A percentile compares a stretch with the other conserved stretches of the same genome.
phyloP scores from a whole-genome alignment of 2,329 filamentous ascomycete genomes.

The Phialophora chinensis region DNA sequence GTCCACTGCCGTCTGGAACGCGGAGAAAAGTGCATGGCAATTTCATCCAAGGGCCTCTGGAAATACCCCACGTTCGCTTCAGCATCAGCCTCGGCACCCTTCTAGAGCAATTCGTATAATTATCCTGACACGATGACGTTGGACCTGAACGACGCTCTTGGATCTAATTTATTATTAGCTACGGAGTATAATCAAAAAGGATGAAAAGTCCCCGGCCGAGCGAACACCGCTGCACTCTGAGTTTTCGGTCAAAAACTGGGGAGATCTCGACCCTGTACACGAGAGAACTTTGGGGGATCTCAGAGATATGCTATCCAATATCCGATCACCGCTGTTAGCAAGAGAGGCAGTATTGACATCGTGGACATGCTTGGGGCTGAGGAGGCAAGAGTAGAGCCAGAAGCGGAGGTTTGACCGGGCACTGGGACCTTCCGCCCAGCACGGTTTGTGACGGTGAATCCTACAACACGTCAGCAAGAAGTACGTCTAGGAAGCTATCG shows the following conservation, averaged over 20 bases:
- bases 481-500: not conserved
- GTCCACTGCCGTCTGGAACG: not conserved
- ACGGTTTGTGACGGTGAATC: constrained; percentile 2
- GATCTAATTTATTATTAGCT: not conserved
- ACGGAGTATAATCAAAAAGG: not conserved
- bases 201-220: too few relatives aligned
- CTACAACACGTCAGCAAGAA: constrained; percentile 1
- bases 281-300: not conserved
- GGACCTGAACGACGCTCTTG: not conserved
- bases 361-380: not conserved
- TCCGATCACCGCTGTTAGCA: not conserved
- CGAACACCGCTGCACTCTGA: not conserved
- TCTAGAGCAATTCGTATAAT: not conserved
- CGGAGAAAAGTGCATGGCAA: constrained; percentile 4
- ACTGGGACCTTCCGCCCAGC: not conserved
- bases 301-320: not conserved
- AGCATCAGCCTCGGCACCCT: not conserved
- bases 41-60: not conserved
- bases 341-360: not conserved
- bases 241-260: not conserved
- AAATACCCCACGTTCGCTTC: not conserved
- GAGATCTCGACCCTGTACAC: not conserved
- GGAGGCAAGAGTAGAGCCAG: not conserved
- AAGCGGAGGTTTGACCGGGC: not conserved
- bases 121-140: not conserved